Evolutionary conservation across 257 asterid species (phyloP).

Genomic region (Rhazya stricta): DNA sequence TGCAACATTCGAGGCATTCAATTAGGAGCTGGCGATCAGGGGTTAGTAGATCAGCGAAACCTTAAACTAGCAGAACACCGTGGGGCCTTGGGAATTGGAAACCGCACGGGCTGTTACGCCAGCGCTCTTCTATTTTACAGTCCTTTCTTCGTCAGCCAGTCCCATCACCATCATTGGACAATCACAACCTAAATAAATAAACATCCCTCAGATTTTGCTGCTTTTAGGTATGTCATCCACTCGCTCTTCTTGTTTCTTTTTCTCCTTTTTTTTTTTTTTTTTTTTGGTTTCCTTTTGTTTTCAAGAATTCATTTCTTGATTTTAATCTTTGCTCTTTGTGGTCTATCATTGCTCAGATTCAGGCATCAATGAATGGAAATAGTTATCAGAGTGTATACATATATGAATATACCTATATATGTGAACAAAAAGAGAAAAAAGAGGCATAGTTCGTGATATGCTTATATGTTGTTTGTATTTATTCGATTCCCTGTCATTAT

Average conservation of each 20-base stretch:
- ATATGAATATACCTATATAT: neutral
- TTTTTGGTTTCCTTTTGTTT: neutral
- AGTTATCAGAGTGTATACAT: neutral
- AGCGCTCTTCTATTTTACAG: neutral
- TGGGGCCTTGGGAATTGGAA: neutral
- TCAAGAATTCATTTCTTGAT: neutral
- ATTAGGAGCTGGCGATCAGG: slow-evolving; percentile 11
- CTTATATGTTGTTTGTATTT: neutral
- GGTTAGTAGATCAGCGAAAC: slow-evolving; percentile 3
- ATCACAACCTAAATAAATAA: neutral
- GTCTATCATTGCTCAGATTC: neutral
- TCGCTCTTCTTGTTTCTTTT: neutral
- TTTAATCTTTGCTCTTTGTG: too few species aligned
- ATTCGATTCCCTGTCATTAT: too few species aligned
- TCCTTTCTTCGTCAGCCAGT: neutral
- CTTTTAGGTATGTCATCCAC: neutral
- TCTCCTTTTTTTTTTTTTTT: too few species aligned
- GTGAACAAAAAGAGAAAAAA: neutral
- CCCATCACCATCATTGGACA: neutral
- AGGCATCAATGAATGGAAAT: neutral
- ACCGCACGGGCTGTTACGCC: neutral
- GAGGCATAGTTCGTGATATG: neutral
- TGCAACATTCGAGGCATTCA: neutral
- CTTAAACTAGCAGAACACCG: neutral
- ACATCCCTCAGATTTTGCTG: neutral